Evolutionary conservation across 345 rosid genomes (phyloP).

Genomic region (Cardamine chenopodiifolia): DNA sequence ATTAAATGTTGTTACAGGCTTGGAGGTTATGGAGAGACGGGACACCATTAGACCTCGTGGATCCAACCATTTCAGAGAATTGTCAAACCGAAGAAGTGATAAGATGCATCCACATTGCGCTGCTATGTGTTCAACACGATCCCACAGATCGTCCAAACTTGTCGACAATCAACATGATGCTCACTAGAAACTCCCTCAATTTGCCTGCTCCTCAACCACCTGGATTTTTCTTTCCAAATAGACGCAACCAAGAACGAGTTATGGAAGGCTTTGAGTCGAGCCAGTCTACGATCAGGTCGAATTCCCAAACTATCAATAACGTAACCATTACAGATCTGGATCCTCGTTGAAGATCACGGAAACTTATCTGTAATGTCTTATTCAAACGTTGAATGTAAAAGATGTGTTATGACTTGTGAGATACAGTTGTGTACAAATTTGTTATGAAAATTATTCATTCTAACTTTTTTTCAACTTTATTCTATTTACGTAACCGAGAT

Average conservation of each 20-base stretch:
- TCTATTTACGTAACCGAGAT: too few relatives aligned
- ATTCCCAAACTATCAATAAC: neutral
- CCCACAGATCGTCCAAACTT: slow-evolving; percentile 19
- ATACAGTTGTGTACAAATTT: too few relatives aligned
- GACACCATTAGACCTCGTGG: slow-evolving; percentile 24
- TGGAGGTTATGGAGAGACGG: slow-evolving; percentile 32
- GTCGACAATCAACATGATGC: slow-evolving; percentile 22
- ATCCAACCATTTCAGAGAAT: slow-evolving; percentile 10
- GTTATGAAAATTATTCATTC: too few relatives aligned
- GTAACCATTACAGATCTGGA: slow-evolving; percentile 9
- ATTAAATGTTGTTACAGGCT: slow-evolving; percentile 28
- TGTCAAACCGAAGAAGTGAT: slow-evolving; percentile 11
- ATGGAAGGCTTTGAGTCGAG: neutral
- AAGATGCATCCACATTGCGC: slow-evolving; percentile 40
- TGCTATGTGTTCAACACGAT: slow-evolving; percentile 34
- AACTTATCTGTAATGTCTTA: too few relatives aligned
- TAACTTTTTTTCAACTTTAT: too few relatives aligned
- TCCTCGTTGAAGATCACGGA: neutral
- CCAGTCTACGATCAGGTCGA: neutral
- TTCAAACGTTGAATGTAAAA: too few relatives aligned
- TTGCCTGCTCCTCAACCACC: slow-evolving; percentile 30
- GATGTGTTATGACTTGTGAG: too few relatives aligned
- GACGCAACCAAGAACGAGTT: neutral
- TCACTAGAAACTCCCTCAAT: slow-evolving; percentile 4
- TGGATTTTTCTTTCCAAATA: neutral